Evolutionary conservation across 2,329 filamentous ascomycete genomes (phyloP).

Genomic region (Phaeophleospora eucalypticola): DNA sequence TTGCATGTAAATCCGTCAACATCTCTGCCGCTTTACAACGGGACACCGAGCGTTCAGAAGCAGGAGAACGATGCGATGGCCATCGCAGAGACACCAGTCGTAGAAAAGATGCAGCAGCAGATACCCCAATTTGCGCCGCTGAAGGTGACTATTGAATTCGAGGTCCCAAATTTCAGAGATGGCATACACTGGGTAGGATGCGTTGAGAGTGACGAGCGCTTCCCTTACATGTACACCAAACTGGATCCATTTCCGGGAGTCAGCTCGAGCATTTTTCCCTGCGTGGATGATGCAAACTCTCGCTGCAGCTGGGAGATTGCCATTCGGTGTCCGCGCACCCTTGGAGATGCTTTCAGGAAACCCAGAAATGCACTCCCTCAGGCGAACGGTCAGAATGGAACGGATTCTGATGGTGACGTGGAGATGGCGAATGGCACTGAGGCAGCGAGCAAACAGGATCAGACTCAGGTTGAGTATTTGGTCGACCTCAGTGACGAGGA

Average conservation of each 20-base stretch:
- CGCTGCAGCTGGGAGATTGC: conserved; percentile 84
- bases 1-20: conserved; percentile 44
- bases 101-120: conserved; percentile 26
- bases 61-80: conserved; percentile 34
- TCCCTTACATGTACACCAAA: conserved; percentile 86
- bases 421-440: conserved; percentile 39
- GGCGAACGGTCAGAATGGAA: conserved; percentile 39
- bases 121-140: conserved; percentile 54
- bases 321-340: conserved; percentile 77
- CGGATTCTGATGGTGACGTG: conserved; percentile 21
- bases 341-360: conserved; percentile 66
- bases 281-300: conserved; percentile 78
- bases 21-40: conserved; percentile 37
- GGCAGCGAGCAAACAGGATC: conserved; percentile 20
- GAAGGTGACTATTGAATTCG: conserved; percentile 70
- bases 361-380: conserved; percentile 22
- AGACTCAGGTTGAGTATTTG: conserved; percentile 35
- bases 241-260: conserved; percentile 74
- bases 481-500: conserved; percentile 66
- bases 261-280: conserved; percentile 85
- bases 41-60: conserved; percentile 34
- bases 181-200: conserved; percentile 89
- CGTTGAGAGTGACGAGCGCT: conserved; percentile 72
- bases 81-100: conserved; percentile 27
- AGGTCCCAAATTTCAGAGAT: conserved; percentile 70